Conservation (phyloP, 73 alveolate genomes). For the Paramecium biaurelia region DNA sequence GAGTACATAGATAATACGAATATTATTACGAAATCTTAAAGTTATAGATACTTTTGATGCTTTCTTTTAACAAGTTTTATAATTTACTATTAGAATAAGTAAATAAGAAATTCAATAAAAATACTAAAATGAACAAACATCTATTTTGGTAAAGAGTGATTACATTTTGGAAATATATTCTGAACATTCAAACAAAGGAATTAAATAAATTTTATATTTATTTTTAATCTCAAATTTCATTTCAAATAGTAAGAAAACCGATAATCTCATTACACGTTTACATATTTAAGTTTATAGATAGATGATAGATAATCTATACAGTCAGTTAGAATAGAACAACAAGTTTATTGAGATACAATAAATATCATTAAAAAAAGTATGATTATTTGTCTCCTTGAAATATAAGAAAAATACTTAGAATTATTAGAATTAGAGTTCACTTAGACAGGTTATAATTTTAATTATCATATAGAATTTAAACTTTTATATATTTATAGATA, state of each 20-base stretch:
- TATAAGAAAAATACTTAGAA: neutral
- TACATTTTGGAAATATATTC: neutral
- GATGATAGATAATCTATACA: neutral
- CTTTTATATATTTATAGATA: neutral
- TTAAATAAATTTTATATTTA: neutral
- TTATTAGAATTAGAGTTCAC: neutral
- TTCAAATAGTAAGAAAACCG: neutral
- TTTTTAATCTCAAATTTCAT: neutral
- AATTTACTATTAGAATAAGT: no score
- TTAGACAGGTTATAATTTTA: neutral
- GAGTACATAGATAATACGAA: no score
- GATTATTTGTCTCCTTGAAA: neutral
- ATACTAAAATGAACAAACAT: no score
- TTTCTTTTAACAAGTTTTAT: no score
- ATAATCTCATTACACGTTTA: neutral
- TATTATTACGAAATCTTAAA: no score
- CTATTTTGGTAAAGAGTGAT: no score
- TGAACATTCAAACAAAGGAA: neutral
- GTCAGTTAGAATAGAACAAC: neutral
- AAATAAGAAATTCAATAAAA: no score
- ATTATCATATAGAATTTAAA: neutral
- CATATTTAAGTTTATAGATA: neutral
- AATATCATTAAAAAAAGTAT: neutral
- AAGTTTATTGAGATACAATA: neutral
- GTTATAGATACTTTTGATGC: no score